Base-by-base conservation (phyloP, 2,329 filamentous ascomycete species). In the Penicillium polonicum region DNA sequence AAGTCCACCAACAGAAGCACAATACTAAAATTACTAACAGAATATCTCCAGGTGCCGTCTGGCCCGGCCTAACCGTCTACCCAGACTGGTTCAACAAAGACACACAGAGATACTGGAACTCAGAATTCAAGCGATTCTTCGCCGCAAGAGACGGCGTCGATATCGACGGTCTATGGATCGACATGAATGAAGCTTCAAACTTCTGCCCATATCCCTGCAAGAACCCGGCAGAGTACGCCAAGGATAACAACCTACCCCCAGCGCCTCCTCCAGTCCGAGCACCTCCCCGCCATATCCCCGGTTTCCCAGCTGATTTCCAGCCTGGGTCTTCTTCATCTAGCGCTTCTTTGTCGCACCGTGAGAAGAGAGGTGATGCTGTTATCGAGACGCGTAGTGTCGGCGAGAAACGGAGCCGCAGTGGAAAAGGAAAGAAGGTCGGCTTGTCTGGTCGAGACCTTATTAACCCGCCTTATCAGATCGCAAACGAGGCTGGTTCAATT, bases 81-180 rank as follows among this genome's bases (percentile, higher is more conserved):
- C 88, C 88, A 0, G 90, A 93, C 70, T 93, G 89, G 89, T 91
- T 92, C 68, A 77, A 85, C 19, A 80, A 82, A 8, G 84, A 85
- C 51, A 83, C 85, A 2, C 81, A 85, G 48, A 67, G 75, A 1
- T 94, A 86, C 72, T 93, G 90, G 90, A 85, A 85, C 62, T 79
- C 80, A 5, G 83, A 92, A 68, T 88, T 93, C 64, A 72, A 69
- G 0, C 71, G 68, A 1, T 90, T 90, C 76, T 92, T 92, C 75
- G 73, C 81, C 59, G 73, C 82, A 0, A 78, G 85, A 0, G 80
- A 75, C 2, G 90, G 89, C 31, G 80, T 93, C 17, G 84, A 92
- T 62, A 88, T 93, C 48, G 90, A 93, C 60, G 90, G 83, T 1
- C 78, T 93, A 1, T 92, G 89, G 87, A 90, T 90, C 63, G 88